Conservation (phyloP, 345 rosid species). For the Microthlaspi erraticum region DNA sequence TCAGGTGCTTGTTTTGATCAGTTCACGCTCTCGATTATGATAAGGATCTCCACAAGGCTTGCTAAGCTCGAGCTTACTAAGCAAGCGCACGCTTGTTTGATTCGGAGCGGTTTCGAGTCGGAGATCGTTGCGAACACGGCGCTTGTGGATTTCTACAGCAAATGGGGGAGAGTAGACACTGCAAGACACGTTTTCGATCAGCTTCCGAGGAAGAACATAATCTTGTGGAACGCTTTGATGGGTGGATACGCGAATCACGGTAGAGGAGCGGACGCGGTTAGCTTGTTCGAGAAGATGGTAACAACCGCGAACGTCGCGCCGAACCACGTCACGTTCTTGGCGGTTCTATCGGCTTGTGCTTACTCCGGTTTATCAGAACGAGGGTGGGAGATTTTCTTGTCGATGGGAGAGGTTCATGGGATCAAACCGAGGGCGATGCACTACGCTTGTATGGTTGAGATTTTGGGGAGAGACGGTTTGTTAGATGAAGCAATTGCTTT, state of each 20-base stretch:
- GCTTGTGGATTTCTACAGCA: conserved; percentile 90
- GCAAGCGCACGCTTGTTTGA: conserved; percentile 80
- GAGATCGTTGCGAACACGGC: conserved; percentile 79
- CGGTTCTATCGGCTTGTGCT: conserved; percentile 78
- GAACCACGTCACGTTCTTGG: conserved; percentile 79
- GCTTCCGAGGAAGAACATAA: conserved; percentile 70
- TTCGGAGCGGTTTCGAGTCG: conserved; percentile 71
- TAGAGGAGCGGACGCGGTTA: conserved; percentile 68
- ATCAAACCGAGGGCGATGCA: conserved; percentile 91
- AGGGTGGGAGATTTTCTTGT: conserved; percentile 80
- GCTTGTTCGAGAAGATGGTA: conserved; percentile 76
- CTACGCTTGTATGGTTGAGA: conserved; percentile 75
- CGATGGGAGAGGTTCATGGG: conserved; percentile 68
- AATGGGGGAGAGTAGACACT: conserved; percentile 89
- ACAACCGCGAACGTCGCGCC: conserved; percentile 58
- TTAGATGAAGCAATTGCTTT: no score
- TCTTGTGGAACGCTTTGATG: conserved; percentile 89
- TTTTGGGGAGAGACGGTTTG: conserved; percentile 77
- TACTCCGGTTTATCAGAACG: conserved; percentile 65
- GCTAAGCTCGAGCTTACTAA: conserved; percentile 73
- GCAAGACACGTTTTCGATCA: conserved; percentile 70
- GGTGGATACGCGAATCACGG: conserved; percentile 86
- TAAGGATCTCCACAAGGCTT: conserved; percentile 70
- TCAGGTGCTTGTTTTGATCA: conserved; percentile 73
- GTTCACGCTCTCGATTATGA: conserved; percentile 75